Conservation (phyloP, 176 grass and related monocot genomes). For the Melocanna baccifera region DNA sequence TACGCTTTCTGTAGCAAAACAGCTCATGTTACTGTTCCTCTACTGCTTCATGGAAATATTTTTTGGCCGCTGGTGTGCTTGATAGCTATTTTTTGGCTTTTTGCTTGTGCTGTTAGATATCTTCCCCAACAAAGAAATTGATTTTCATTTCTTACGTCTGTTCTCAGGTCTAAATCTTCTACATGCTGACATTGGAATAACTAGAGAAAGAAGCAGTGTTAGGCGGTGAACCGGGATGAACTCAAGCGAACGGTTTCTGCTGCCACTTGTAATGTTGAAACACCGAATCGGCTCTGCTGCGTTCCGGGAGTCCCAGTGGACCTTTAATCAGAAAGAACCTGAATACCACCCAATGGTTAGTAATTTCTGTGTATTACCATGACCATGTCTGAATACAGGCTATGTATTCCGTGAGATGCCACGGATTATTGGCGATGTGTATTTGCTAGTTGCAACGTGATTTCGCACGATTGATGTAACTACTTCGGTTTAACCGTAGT, state of each 20-base stretch:
- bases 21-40: not conserved
- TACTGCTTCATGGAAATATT: not conserved
- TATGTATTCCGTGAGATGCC: not conserved
- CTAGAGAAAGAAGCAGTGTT: not conserved
- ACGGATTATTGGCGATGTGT: not conserved
- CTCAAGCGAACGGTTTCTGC: not conserved
- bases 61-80: not conserved
- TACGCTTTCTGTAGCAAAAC: not conserved
- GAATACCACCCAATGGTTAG: not conserved
- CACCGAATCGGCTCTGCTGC: not conserved
- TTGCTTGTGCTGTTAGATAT: not conserved
- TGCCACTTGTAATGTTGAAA: not conserved
- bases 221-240: not conserved
- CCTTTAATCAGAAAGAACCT: not conserved
- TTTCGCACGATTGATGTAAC: not conserved
- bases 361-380: not conserved
- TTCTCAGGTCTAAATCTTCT: conserved; percentile 9
- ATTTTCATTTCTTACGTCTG: not conserved
- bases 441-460: not conserved
- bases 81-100: not conserved
- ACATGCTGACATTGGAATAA: not conserved
- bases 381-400: not conserved
- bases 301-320: not conserved
- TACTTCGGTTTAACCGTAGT: not conserved
- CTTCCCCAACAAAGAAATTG: not conserved